Evolutionary conservation across 192 early-diverging fungal species (phyloP).

Genomic region (Chytriomyces confervae): DNA sequence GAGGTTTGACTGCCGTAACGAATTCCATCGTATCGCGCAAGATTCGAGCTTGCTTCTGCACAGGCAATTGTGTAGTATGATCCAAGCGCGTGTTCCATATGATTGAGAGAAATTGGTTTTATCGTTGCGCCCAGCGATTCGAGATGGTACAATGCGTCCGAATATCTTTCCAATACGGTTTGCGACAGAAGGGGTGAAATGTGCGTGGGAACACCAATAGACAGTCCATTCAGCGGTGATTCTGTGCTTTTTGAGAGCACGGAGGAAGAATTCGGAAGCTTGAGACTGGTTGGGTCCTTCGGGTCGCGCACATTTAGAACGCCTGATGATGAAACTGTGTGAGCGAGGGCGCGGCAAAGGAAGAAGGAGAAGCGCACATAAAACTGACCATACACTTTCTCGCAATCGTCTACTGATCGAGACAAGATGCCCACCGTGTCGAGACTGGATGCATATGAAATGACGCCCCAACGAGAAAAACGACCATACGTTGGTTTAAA

Average conservation of each 20-base stretch:
- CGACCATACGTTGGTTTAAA: constrained; percentile 93
- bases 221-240: constrained; percentile 46
- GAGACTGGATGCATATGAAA: constrained; percentile 84
- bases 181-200: background rate
- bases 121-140: constrained; percentile 69
- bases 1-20: constrained; percentile 67
- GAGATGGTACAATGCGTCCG: constrained; percentile 58
- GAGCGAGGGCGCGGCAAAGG: background rate
- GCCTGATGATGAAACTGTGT: constrained; percentile 41
- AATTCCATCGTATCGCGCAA: constrained; percentile 86
- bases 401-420: constrained; percentile 61
- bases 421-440: constrained; percentile 88
- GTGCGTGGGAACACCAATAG: constrained; percentile 65
- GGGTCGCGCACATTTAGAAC: constrained; percentile 61
- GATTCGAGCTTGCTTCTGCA: constrained; percentile 91
- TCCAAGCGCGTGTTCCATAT: constrained; percentile 73
- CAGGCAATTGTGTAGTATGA: constrained; percentile 88
- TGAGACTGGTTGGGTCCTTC: constrained; percentile 71
- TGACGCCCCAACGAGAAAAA: constrained; percentile 81
- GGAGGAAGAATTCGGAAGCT: background rate
- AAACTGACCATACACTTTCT: constrained; percentile 62
- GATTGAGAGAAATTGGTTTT: constrained; percentile 71
- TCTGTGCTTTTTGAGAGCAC: constrained; percentile 8
- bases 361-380: background rate
- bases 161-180: background rate